phyloP scores from a whole-genome alignment of 306 rosid species.

The Sicyos baderoa region DNA sequence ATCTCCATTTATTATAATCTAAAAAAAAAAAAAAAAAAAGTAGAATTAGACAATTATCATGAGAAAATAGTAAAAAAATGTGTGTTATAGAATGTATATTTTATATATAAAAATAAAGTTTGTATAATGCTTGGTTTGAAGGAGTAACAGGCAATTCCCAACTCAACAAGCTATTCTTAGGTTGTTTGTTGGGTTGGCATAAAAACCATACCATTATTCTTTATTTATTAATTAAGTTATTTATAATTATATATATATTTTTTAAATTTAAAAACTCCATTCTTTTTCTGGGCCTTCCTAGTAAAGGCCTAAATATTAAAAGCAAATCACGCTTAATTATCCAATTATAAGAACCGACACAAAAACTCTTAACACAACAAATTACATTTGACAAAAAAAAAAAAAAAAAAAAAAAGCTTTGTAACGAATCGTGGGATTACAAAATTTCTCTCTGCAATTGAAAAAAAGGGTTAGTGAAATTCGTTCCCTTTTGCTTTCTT shows the following conservation, averaged over 20 bases:
- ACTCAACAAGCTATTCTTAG: conserved; percentile 23
- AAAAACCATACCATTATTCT: conserved; percentile 14
- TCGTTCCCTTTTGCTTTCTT: conserved; percentile 1
- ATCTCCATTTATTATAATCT: too few relatives aligned
- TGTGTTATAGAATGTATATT: too few relatives aligned
- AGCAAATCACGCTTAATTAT: conserved; percentile 16
- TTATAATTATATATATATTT: too few relatives aligned
- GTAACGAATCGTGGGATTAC: conserved; percentile 12
- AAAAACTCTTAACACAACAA: conserved; percentile 5
- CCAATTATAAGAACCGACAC: conserved; percentile 14
- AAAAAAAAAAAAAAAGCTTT: not conserved
- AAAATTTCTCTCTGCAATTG: conserved; percentile 17
- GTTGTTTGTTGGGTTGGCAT: conserved; percentile 16
- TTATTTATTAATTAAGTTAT: conserved; percentile 2
- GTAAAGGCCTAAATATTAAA: conserved; percentile 3
- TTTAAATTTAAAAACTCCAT: not conserved
- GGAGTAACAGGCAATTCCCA: conserved; percentile 18
- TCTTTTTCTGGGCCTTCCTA: conserved; percentile 7
- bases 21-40: too few relatives aligned
- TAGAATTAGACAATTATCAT: too few relatives aligned
- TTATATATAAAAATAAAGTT: too few relatives aligned
- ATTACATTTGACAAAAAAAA: too few relatives aligned
- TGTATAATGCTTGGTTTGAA: conserved; percentile 7
- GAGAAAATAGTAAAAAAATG: too few relatives aligned
- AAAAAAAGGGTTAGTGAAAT: conserved; percentile 14